phyloP scores from a whole-genome alignment of 768 basidiomycete genomes.

The Tremella yokohamensis region DNA sequence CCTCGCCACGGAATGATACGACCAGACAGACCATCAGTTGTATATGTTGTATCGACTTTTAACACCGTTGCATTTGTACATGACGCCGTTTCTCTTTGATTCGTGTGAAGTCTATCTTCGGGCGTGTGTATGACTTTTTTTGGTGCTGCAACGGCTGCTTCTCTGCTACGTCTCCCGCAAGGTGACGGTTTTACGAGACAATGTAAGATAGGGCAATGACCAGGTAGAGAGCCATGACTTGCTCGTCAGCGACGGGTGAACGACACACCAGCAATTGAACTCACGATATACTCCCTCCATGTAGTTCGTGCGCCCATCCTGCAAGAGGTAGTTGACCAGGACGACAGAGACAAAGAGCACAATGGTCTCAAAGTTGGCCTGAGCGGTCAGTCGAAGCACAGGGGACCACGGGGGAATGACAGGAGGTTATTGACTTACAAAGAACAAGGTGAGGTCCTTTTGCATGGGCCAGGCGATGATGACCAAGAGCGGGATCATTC shows the following conservation, averaged over 20 bases:
- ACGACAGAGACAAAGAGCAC: constrained; percentile 80
- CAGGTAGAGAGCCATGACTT: constrained; percentile 63
- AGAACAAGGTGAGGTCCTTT: constrained; percentile 64
- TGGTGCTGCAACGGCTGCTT: too few species aligned
- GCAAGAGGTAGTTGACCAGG: constrained; percentile 75
- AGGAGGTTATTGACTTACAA: constrained; percentile 59
- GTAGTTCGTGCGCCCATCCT: constrained; percentile 67
- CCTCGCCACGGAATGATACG: too few species aligned
- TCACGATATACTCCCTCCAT: constrained; percentile 80
- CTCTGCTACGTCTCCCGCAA: too few species aligned
- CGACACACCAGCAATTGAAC: constrained; percentile 7
- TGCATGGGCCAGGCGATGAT: constrained; percentile 74
- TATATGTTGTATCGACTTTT: too few species aligned
- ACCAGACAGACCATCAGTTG: too few species aligned
- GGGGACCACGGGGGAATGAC: too few species aligned
- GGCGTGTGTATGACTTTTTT: too few species aligned
- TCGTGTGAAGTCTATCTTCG: too few species aligned
- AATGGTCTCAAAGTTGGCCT: constrained; percentile 62
- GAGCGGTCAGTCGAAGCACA: neutral
- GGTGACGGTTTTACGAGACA: constrained; percentile 22
- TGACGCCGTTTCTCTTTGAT: too few species aligned
- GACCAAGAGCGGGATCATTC: constrained; percentile 82
- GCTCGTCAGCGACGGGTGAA: constrained; percentile 14
- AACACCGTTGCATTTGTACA: too few species aligned
- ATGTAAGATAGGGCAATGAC: constrained; percentile 71